Evolutionary conservation across 2,329 filamentous ascomycete genomes (phyloP), one percentile per base, ranked within the genome.

Genomic region (Calonectria crousiana): DNA sequence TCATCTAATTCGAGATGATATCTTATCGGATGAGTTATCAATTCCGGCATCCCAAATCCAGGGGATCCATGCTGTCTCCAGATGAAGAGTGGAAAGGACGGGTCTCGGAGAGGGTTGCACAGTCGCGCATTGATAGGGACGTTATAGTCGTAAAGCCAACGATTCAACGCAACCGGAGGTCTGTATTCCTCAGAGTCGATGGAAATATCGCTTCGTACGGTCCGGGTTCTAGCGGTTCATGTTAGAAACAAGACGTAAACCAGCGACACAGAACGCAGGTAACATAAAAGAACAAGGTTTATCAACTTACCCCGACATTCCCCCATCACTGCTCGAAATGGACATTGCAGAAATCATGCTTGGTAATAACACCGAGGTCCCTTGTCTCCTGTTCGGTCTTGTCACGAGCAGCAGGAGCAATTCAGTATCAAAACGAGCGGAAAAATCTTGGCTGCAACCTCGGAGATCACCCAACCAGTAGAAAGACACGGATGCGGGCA

Each of bases 91-190:
- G 49, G 26, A 34, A 36, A 49, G n/a, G 10, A 16, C 3, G 36
- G 26, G 28, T 60, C 32, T 34, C 68, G 68, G 8, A 53, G 58
- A 34, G 58, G 58, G 20, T 65, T 41, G 13, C 51, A 62, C n/a
- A 66, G 34, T 18, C 68, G 20, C 3, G 49, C 58, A 49, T 56
- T 71, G 49, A 71, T 65, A 32, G 58, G 68, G 6, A 38, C 60
- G 20, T 56, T 36, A 13, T 28, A 56, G 36, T 71, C 68, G 58
- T 71, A 56, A 3, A 56, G 4, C 44, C 62, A 71, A 23, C 60
- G 28, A 41, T 66, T 66, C 10, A 71, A 52, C 26, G 49, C 26
- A 30, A 49, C 44, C 2, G 3, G 13, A 2, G 68, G 23, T 11
- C 16, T 34, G 11, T 56, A 23, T 6, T 52, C 36, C 5, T 14